Base-by-base conservation (phyloP, 768 basidiomycete genomes). In the Panaeolus cyanescens region DNA sequence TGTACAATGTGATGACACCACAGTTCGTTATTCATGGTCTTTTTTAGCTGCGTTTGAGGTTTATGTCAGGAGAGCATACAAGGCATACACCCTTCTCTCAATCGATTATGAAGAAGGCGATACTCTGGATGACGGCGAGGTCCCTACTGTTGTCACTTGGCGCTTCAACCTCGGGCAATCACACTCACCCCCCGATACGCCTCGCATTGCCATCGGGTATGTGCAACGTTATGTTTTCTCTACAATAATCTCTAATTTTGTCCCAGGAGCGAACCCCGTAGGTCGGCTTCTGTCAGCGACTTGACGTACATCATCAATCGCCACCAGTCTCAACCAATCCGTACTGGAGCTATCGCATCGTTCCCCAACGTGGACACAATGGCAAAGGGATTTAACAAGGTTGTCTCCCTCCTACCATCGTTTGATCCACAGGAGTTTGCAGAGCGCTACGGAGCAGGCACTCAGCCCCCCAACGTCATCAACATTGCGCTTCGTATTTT, bases 31-130 rank as follows among this genome's bases (percentile, higher is more conserved):
- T 60, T 59, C 42, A 62, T 64, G 53, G 40, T 30, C n/a, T 37
- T 32, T 60, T 42, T 6, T 63, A 93, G 96, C 96, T 75, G 91
- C 96, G 9, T 88, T 97, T 54, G 96, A 99, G 74, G 95, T 96
- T 25, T 99, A 99, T 70, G 85, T 98, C 62, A 89, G 96, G 58
- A 93, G 96, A 64, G 95, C 94, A 6, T 99, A 99, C 77, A 89
- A 91, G 64, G 96, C 94, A 4, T 99, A 99, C 77, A 89, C 87
- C 20, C 75, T 99, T 40, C 80, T 97, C 56, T 93, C 93, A 32
- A 83, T 99, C 61, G 96, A 99, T 72, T 95, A 96, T 72, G 95
- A 98, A 70, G 93, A 95, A 72, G 96, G 94, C 4, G 92, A 96
- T 69, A 84, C 86, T 19, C 71, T 85, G 19, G 94, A 94, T 66